Base-by-base conservation (phyloP, 2,329 filamentous ascomycete genomes). In the Penicillium sp. region DNA sequence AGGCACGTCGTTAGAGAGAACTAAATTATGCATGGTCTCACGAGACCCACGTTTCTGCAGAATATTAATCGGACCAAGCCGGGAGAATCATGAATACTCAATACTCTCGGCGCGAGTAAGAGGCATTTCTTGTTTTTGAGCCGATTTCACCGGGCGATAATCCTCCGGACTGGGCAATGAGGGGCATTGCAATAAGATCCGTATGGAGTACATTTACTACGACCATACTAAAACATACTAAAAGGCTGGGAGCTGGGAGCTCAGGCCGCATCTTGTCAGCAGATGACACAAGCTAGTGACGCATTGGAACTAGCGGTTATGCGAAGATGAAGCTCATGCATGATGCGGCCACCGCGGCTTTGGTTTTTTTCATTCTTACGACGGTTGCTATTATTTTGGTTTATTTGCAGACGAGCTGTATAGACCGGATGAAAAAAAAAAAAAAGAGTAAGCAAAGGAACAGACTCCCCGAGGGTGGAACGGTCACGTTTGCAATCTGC, bases 211-310 rank as follows among this genome's bases (percentile, higher is more conserved):
- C 10, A 20, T 4, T 20, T 38, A 20, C 35, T 38, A 38, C 3
- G 35, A 38, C 4, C 16, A 38, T 38, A 20, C 35, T 20, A 38
- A 38, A 38, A 38, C 9, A 33, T 33, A 33, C 30, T 33, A 22
- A 50, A 42, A 16, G 27, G 40, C 33, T 16, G 24, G 50, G 18
- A 46, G 18, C 10, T 47, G 14, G 30, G 53, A 41, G 55, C 55
- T 55, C 57, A 57, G 57, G 44, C 57, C 55, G 43, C 57, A 56
- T 54, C 47, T 53, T 56, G 49, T 58, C 55, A 58, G 53, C 43
- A 55, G 48, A 55, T 39, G 36, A 46, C 35, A 47, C 25, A 41
- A 38, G 27, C 46, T 58, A 54, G 24, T 28, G 49, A 56, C 47
- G 16, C 36, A 45, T 52, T 44, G 24, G 53, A 50, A n/a, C 50